Evolutionary conservation across 345 rosid species (phyloP), one percentile per base, ranked within the genome.

Genomic region (Syzygium aromaticum): DNA sequence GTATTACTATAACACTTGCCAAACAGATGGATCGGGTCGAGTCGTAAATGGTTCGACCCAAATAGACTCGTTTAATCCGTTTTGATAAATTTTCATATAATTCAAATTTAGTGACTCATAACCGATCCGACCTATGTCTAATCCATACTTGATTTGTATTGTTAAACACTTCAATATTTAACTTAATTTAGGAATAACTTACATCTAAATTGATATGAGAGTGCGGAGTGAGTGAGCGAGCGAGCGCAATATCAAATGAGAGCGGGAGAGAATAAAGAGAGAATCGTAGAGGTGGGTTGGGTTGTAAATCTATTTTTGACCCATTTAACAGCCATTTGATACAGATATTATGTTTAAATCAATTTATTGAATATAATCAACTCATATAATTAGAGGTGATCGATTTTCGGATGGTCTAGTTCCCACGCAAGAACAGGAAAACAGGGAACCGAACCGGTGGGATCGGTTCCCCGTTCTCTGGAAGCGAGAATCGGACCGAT

Each of bases 201-300:
- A 59, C 0, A 59, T 0, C 0, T 8, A 59, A 59, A 59, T 0
- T 59, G 0, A 59, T 4, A 14, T 27, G 14, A 57, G 28, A 57
- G 7, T 25, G 0, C 0, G 27, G 52, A 51, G 3, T 8, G 25
- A 59, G 16, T 25, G 0, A 25, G 15, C 11, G 0, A 25, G 15
- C 11, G 3, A 57, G 6, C 14, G 25, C 3, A 13, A 57, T 14
- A 57, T 57, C 28, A 8, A 57, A 0, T 57, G 64, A 57, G 10
- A 25, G 63, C 25, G 15, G 25, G 14, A 57, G 27, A 2, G 0
- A 25, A 11, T 57, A 4, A 56, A 57, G 1, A 57, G 4, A 57
- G 15, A 59, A 25, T 59, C 14, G 27, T 59, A 25, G 11, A 0
- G 27, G 64, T 11, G 16, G 3, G 1, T 59, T 59, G 1, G 12